Base-by-base conservation (phyloP, 139 green algal species). In the Chlamydomonas sphaeroides region DNA sequence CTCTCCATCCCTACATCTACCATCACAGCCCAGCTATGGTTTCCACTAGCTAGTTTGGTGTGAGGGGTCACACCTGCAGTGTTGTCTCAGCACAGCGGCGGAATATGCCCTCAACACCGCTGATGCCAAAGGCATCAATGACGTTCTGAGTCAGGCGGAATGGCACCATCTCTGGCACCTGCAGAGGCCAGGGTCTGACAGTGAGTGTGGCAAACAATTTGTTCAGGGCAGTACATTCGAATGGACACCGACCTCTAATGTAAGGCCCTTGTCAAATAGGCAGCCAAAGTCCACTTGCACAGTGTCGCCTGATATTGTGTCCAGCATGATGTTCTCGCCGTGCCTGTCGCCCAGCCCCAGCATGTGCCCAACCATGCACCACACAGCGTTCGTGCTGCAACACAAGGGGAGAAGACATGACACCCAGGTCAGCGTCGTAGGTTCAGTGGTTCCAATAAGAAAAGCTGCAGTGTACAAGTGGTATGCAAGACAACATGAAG, bases 71-170 rank as follows among this genome's bases (percentile, higher is more conserved):
- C 59, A 96, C 95, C 85, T 84, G 77, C 57, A 99, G 91, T 4
- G 95, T 98, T 49, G 94, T 95, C 74, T 98, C 96, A 65, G 91
- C 95, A 61, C 90, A 89, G n/a, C 89, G 88, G 33, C 91, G 84
- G 92, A 95, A 99, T 10, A 89, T 87, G 49, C 97, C 97, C 88
- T 99, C 96, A 65, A 94, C 86, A 3, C 97, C 97, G 23, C 88
- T 91, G 45, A 98, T 93, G 23, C 97, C 97, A 78, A 98, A 97
- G 3, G 78, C 92, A 86, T 99, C 97, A 18, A 99, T 88, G 62
- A 99, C 88, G 89, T 99, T 99, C 86, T 99, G 97, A 17, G 97
- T 99, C 30, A 99, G 92, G 32, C 96, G 89, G 89, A 99, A 99
- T 8, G 97, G 97, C 65, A 99, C 97, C 87, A 98, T 90, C 90